Conservation (phyloP, 1,284 basidiomycete genomes). For the Trichosporon coremiiforme region DNA sequence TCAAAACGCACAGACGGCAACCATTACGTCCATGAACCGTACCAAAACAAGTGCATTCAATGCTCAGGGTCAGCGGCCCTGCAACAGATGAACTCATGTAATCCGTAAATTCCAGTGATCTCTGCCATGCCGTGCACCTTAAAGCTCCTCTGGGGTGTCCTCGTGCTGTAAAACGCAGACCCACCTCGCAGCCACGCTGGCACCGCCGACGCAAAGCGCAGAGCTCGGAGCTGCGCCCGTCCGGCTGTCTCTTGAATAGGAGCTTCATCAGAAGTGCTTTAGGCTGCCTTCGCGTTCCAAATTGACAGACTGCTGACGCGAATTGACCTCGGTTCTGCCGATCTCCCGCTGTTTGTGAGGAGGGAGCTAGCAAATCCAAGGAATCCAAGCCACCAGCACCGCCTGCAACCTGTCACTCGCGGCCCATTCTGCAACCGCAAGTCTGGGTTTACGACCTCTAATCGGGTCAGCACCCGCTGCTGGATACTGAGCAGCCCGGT, state of each 20-base stretch:
- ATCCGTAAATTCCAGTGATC: background rate
- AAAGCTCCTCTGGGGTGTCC: background rate
- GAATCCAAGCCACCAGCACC: background rate
- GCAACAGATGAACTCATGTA: background rate
- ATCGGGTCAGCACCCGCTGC: background rate
- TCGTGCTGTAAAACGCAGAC: background rate
- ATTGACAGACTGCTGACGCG: background rate
- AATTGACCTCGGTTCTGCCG: background rate
- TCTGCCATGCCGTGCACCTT: background rate
- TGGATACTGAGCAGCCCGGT: background rate
- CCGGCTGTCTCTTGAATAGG: background rate
- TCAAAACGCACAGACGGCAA: background rate
- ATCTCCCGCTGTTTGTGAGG: background rate
- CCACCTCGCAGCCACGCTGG: background rate
- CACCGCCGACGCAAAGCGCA: background rate
- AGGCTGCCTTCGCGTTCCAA: background rate
- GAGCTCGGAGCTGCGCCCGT: background rate
- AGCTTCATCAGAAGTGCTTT: background rate
- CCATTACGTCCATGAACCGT: background rate
- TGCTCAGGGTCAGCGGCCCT: background rate
- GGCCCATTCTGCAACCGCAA: no score
- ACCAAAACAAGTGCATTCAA: background rate
- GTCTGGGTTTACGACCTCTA: background rate
- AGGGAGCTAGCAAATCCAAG: background rate
- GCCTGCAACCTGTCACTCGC: no score